Evolutionary conservation across 805 yeast species (phyloP), one percentile per base, ranked within the genome.

Genomic region (Sugiyamaella lignohabitans): DNA sequence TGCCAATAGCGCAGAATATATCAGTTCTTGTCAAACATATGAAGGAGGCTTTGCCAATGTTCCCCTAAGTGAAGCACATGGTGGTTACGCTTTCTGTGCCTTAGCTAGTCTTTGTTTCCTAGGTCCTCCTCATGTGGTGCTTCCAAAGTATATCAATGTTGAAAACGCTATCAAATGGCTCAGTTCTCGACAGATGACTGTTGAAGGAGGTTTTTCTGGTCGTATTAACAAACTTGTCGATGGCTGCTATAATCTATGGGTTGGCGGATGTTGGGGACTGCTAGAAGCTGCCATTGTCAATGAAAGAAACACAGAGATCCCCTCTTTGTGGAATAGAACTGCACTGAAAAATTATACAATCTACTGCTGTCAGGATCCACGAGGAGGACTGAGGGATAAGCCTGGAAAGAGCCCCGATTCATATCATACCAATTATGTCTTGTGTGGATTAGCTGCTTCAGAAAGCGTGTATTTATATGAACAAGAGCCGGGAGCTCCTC

Each of bases 191-290:
- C 98, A 93, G 62, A 69, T 72, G 46, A 65, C 65, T 17, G 62
- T 78, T n/a, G 96, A 87, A 59, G 94, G 91, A 10, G 97, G 98
- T 0, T 74, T 91, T 40, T 74, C 80, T 10, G 99, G 99, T 0
- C 75, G 99, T 46, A 78, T 95, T 0, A 91, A 91, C 62, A 93
- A 93, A 61, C 72, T 93, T 27, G 98, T 93, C 1, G 98, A 93
- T 62, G 96, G 95, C 0, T 93, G 98, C 64, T 93, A 93, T 62
- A 79, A 91, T 59, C 91, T 84, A 63, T 93, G 98, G 98, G 83
- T 88, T 1, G 98, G 98, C 1, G 94, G 87, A 0, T 62, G 82
- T 34, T 70, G 74, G 52, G 79, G 86, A 0, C 63, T 87, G 30
- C 49, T 87, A 3, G 93, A 85, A 49, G 68, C 75, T 0, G 67